Evolutionary conservation across 1,139 yeast species (phyloP), one percentile per base, ranked within the genome.

Genomic region (Pneumocystis jirovecii): DNA sequence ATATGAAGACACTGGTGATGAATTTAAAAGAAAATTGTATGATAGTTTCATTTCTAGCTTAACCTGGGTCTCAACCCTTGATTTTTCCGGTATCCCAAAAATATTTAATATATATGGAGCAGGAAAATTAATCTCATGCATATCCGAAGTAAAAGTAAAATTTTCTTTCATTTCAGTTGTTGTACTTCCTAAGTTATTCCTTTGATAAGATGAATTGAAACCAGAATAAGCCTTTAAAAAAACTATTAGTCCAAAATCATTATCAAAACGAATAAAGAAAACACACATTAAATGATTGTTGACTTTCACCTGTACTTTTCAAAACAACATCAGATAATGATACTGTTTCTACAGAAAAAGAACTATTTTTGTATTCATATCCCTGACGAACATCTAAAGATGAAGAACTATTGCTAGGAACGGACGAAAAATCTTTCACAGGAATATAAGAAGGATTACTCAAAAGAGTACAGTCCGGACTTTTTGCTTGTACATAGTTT

Each of bases 41-140:
- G n/a, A 83, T 80, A 89, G 77, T 7, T 82, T 75, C 40, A 93
- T 76, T 64, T 82, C 80, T 66, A 93, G 78, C 74, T 89, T 91
- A 73, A 91, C 89, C 76, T 93, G 97, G 29, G 97, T 93, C 76
- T 93, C 98, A 5, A 93, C 97, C 70, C 98, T 82, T 10, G 96
- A 89, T 70, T 84, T 84, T 0, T 60, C 39, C 5, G 97, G 97
- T 64, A 91, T 77, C 65, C 85, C 86, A 15, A 80, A 76, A 0
- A 90, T 77, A 40, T 77, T 76, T 67, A 91, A 72, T 65, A 80
- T 77, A 74, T 83, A 87, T 19, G 39, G 25, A 25, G 63, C 56
- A 12, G 37, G 64, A 29, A 35, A 12, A 42, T 60, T 64, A 61
- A 35, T 50, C 10, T 50, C 57, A 1, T 50, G 29, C 12, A 50